Evolutionary conservation across 169 alveolate species (phyloP).

Genomic region (Babesia bovis): DNA sequence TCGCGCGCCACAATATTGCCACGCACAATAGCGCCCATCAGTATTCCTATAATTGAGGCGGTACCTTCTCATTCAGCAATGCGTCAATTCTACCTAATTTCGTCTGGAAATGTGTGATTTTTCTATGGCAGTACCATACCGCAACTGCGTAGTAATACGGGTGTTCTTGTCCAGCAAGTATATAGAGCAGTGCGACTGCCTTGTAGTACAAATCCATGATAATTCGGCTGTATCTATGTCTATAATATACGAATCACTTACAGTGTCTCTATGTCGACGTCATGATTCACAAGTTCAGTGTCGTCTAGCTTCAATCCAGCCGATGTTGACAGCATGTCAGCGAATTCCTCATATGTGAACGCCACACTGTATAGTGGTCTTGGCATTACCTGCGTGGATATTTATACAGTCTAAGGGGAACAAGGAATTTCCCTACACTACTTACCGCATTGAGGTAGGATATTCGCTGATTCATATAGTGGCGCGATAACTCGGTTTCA

Average conservation of each 20-base stretch:
- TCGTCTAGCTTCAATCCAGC: slow-evolving; percentile 57
- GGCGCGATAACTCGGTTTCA: slow-evolving; percentile 20
- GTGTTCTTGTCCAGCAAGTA: slow-evolving; percentile 53
- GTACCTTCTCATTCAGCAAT: too few species aligned
- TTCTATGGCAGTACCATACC: neutral
- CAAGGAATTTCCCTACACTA: neutral
- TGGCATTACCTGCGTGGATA: slow-evolving; percentile 22
- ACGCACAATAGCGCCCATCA: neutral
- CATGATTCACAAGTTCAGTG: neutral
- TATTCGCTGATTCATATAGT: slow-evolving; percentile 32
- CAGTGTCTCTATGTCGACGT: slow-evolving; percentile 43
- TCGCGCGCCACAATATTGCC: neutral
- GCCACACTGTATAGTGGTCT: slow-evolving; percentile 82
- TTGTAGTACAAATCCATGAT: slow-evolving; percentile 44
- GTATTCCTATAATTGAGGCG: too few species aligned
- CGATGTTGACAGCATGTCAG: slow-evolving; percentile 69
- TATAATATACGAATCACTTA: slow-evolving; percentile 6
- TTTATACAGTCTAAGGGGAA: neutral
- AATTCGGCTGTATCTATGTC: slow-evolving; percentile 16
- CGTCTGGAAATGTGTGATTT: neutral
- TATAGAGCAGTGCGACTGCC: slow-evolving; percentile 55
- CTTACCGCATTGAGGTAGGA: slow-evolving; percentile 39
- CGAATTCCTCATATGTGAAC: slow-evolving; percentile 83
- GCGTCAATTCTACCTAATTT: slow-evolving; percentile 5
- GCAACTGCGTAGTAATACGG: slow-evolving; percentile 49